Base-by-base conservation (phyloP, 176 grass and related monocot genomes). In the Paspalum notatum region DNA sequence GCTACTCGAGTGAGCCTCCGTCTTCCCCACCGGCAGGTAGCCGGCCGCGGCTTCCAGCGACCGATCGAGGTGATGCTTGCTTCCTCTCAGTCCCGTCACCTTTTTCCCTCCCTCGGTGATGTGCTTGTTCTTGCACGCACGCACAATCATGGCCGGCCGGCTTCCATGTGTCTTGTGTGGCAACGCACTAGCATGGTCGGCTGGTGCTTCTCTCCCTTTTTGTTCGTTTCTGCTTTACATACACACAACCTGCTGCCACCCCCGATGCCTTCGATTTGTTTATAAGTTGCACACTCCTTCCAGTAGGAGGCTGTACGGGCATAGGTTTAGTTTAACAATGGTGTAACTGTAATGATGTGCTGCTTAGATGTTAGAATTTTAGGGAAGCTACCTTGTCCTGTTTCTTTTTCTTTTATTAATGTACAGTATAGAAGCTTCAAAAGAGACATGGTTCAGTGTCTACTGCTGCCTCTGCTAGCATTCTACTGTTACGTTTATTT, bases 211-310 rank as follows among this genome's bases (percentile, higher is more conserved):
- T 9, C 8, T 4, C 63, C 3, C 87, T 82, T 82, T 89, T 85
- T 89, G 82, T 85, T 72, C 51, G 75, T 45, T 88, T 88, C 86
- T 80, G 46, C 87, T 89, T 84, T 84, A 6, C n/a, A n/a, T 32
- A 32, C 32, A 32, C 8, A 70, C 75, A 56, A 76, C 55, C 68
- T 50, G 74, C 47, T 67, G 52, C 21, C 22, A 51, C 53, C 61
- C 46, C 61, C 46, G 15, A 55, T 56, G 9, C 77, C 56, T 42
- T 81, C 57, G 25, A 59, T 85, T 76, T 85, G 71, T 81, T 85
- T 85, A 26, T n/a, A 4, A 1, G 18, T 61, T 55, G 52, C 82
- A 54, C 69, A 2, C 8, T 80, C 62, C 54, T 69, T 68, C 43
- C 37, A 45, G n/a, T 67, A 32, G 21, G 0, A 24, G 58, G 41